Percentiles rank a stretch among this genome's conserved stretches.
phyloP scores from a whole-genome alignment of 179 eudicot genomes.

The Beta corolliflora region DNA sequence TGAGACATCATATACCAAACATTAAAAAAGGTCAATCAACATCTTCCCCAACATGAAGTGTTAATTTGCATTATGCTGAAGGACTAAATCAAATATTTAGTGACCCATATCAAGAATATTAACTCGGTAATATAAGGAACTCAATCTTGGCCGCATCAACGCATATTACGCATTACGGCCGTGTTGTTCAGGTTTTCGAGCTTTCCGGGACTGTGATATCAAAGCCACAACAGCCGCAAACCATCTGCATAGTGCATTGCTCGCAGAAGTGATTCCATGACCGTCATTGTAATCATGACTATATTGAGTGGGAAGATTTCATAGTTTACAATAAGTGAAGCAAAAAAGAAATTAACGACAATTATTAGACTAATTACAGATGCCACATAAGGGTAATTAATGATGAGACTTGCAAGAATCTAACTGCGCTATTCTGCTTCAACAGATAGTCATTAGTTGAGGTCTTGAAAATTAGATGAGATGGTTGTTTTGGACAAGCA shows the following conservation, averaged over 20 bases:
- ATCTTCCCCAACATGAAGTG: neutral
- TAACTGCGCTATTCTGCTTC: conserved; percentile 6
- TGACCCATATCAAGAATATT: no score
- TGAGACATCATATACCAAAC: conserved; percentile 18
- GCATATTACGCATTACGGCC: neutral
- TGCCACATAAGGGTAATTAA: neutral
- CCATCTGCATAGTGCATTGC: neutral
- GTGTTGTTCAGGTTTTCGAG: neutral
- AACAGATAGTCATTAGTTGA: conserved; percentile 23
- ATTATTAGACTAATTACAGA: neutral
- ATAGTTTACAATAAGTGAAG: neutral
- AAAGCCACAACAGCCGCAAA: neutral
- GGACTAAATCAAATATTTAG: no score
- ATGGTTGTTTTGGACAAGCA: conserved; percentile 20
- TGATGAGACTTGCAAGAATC: conserved; percentile 11
- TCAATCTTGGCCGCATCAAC: no score
- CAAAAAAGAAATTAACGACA: neutral
- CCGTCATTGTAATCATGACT: neutral
- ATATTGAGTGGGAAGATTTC: neutral
- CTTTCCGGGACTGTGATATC: neutral
- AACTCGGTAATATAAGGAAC: no score
- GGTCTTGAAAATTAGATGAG: conserved; percentile 21
- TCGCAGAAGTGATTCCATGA: neutral
- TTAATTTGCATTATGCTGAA: neutral
- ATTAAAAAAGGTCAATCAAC: conserved; percentile 2